These are phyloP conservation scores for Penicillium turbatum DNA, from an alignment of 495 filamentous ascomycete genomes.

Conservation along the genomic window DNA sequence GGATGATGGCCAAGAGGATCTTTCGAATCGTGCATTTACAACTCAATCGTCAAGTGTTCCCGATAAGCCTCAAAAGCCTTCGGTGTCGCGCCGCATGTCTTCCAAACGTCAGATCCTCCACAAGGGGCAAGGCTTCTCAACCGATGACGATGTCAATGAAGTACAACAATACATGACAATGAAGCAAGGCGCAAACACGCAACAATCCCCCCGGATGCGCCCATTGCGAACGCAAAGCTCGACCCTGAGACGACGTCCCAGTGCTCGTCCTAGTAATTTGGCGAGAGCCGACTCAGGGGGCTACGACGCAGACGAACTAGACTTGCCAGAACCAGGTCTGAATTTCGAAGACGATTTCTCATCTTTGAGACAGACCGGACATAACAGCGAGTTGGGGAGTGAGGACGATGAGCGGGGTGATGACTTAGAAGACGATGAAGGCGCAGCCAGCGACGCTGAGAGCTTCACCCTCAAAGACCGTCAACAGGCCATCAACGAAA, in stretches of 20 bases:
- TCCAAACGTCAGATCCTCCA: conserved; percentile 70
- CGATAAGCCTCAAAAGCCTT: conserved; percentile 63
- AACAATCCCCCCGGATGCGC: conserved; percentile 38
- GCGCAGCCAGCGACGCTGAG: conserved; percentile 68
- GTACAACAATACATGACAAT: conserved; percentile 57
- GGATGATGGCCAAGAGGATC: conserved; percentile 35
- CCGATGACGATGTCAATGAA: conserved; percentile 84
- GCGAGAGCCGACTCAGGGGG: conserved; percentile 55
- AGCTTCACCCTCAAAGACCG: conserved; percentile 81
- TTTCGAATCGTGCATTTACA: conserved; percentile 21
- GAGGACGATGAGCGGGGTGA: conserved; percentile 26
- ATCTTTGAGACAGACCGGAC: conserved; percentile 25
- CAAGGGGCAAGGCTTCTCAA: conserved; percentile 84
- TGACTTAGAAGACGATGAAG: conserved; percentile 48
- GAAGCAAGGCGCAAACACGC: conserved; percentile 30
- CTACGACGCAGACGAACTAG: conserved; percentile 43
- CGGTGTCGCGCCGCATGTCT: conserved; percentile 65
- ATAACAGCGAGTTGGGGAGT: conserved; percentile 17
- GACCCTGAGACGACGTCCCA: conserved; percentile 65
- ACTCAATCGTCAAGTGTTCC: conserved; percentile 56
- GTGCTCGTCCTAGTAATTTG: conserved; percentile 53
- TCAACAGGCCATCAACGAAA: conserved; percentile 97
- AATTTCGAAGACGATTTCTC: conserved; percentile 21
- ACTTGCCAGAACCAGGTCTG: conserved; percentile 31
- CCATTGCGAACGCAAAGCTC: conserved; percentile 51